Base-by-base conservation (phyloP, 2,329 filamentous ascomycete species). In the Hyphodiscus sp. region DNA sequence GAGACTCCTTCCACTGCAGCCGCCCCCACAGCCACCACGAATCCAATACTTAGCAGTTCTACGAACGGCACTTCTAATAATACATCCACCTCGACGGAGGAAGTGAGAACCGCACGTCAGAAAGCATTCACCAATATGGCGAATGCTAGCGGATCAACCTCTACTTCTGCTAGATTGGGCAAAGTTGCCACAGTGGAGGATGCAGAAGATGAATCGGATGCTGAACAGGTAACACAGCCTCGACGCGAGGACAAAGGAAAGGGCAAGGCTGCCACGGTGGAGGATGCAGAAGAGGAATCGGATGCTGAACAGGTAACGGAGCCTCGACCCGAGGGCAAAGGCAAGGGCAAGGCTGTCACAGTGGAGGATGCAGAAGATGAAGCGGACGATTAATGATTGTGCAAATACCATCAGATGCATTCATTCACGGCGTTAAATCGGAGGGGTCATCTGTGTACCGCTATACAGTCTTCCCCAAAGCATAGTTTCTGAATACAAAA, bases 271-370 rank as follows among this genome's bases (percentile, higher is more conserved):
- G n/a, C n/a, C n/a, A n/a, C n/a, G n/a, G n/a, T n/a, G n/a, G n/a
- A n/a, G n/a, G n/a, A n/a, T n/a, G n/a, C n/a, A n/a, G n/a, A n/a
- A n/a, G n/a, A n/a, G n/a, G n/a, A n/a, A n/a, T n/a, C n/a, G n/a
- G 52, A 49, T 18, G 49, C 47, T 20, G 50, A 55, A 7, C 56
- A 59, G 18, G 56, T 56, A 5, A 55, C 58, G 16, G 61, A 56
- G 23, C 52, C 61, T 26, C 48, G 33, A 18, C 52, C 46, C 18
- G 58, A 53, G 46, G 61, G 58, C 11, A 76, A 76, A 60, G 71
- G 71, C 8, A 78, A 76, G 59, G 73, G 67, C 1, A 76, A 66
- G 54, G 73, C 49, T 45, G 42, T 29, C 20, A 38, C 26, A 29
- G 49, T 51, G 23, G 49, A 51, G 29, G 49, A 51, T 51, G 30